A percentile compares a stretch with the other conserved stretches of the same genome.
These are phyloP conservation scores for Aspergillus luchuensis DNA, from an alignment of 2,329 filamentous ascomycete species.

Conservation along the genomic window DNA sequence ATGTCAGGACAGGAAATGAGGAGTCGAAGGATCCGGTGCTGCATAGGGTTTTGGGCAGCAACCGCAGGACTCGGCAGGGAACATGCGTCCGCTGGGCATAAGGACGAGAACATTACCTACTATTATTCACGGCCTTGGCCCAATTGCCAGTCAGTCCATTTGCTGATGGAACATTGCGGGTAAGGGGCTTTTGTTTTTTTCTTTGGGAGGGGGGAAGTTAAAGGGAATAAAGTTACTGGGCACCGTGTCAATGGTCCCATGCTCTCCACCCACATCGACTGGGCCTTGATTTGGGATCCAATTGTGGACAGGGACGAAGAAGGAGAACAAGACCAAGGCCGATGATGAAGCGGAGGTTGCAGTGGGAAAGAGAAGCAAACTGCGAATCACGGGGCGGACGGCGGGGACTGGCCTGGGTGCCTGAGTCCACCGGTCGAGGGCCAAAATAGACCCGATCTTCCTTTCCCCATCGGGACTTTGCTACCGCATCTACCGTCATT, in stretches of 20 bases:
- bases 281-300: neutral
- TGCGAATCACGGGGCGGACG: neutral
- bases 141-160: conserved; percentile 12
- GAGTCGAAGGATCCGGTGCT: conserved; percentile 19
- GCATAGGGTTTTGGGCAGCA: conserved; percentile 29
- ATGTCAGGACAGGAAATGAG: conserved; percentile 16
- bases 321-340: neutral
- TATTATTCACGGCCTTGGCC: conserved; percentile 17
- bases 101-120: conserved; percentile 7
- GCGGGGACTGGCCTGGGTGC: conserved; percentile 6
- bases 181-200: neutral
- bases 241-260: conserved; percentile 1
- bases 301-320: neutral
- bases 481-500: neutral
- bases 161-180: conserved; percentile 7
- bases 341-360: neutral
- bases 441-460: neutral
- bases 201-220: neutral
- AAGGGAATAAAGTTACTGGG: conserved; percentile 8
- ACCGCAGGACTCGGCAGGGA: conserved; percentile 23
- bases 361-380: neutral
- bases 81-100: conserved; percentile 22
- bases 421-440: neutral
- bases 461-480: neutral
- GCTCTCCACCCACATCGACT: neutral